phyloP scores from a whole-genome alignment of 345 rosid genomes.

The Stellera chamaejasme region DNA sequence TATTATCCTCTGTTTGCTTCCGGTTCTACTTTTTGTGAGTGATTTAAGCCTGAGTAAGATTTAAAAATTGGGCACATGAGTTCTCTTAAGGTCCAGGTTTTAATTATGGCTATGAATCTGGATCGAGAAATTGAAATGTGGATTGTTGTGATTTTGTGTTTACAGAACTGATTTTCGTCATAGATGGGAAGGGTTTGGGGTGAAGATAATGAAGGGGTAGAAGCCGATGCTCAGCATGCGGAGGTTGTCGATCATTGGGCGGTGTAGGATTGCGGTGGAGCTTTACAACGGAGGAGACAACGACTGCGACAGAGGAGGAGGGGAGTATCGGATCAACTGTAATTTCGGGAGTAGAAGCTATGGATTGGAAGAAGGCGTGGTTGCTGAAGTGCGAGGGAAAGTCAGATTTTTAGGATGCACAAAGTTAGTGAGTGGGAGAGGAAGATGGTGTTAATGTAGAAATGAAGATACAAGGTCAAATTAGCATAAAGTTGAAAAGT shows the following conservation, averaged over 20 bases:
- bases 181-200: too few relatives aligned
- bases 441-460: too few relatives aligned
- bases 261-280: constrained; percentile 41
- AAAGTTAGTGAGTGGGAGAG: too few relatives aligned
- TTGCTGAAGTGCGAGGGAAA: too few relatives aligned
- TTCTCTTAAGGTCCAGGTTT: background rate
- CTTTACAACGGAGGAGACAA: constrained; percentile 22
- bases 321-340: constrained; percentile 76
- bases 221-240: constrained; percentile 59
- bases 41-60: too few relatives aligned
- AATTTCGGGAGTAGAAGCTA: constrained; percentile 50
- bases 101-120: constrained; percentile 7
- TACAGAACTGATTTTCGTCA: constrained; percentile 65
- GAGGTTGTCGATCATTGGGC: constrained; percentile 61
- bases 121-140: background rate
- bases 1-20: too few relatives aligned
- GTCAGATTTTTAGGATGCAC: too few relatives aligned
- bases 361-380: too few relatives aligned
- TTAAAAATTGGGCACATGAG: too few relatives aligned
- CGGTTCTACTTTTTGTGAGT: too few relatives aligned
- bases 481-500: too few relatives aligned
- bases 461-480: too few relatives aligned
- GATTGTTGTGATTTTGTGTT: background rate
- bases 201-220: constrained; percentile 24
- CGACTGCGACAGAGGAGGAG: constrained; percentile 20